Conservation (phyloP, 345 rosid genomes). For the Acer negundo region DNA sequence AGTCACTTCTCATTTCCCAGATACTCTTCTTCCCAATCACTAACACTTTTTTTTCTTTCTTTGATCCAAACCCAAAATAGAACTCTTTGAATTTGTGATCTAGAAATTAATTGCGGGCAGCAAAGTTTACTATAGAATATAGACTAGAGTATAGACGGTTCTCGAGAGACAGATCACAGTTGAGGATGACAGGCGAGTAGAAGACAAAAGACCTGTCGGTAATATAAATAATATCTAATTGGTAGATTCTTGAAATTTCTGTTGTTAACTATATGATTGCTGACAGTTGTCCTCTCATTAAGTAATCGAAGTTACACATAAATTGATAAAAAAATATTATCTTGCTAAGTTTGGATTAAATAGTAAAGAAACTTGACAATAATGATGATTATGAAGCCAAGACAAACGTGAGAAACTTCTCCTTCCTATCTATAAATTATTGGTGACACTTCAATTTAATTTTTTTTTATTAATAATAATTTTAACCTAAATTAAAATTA, state of each 20-base stretch:
- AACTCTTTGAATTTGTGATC: not conserved
- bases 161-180: not conserved
- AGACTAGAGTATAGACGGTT: not conserved
- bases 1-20: constrained; percentile 30
- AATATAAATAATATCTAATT: no score
- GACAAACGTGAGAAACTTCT: no score
- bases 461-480: no score
- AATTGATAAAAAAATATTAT: not conserved
- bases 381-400: no score
- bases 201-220: not conserved
- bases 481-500: no score
- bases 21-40: constrained; percentile 22
- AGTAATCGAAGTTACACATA: not conserved
- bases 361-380: no score
- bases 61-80: not conserved
- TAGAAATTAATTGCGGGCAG: no score
- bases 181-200: not conserved
- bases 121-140: not conserved
- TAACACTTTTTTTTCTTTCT: constrained; percentile 7
- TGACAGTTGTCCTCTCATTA: not conserved
- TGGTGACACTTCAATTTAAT: no score
- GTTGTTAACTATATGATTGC: not conserved
- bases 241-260: not conserved
- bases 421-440: no score
- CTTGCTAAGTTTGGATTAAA: no score